Conservation (phyloP, 2,329 filamentous ascomycete genomes). For the Westerdykella ornata region DNA sequence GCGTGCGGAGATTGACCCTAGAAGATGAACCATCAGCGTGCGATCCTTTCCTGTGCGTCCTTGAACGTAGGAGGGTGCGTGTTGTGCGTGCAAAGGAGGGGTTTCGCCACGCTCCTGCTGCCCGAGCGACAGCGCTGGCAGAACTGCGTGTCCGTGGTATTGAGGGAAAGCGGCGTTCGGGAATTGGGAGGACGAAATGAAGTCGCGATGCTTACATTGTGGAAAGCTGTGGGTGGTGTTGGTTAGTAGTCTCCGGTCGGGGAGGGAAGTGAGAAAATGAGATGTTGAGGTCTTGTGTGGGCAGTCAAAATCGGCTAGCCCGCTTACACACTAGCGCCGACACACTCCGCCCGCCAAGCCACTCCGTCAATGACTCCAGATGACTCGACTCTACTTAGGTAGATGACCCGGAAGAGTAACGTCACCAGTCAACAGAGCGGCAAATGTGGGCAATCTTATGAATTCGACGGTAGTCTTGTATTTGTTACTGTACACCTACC, state of each 20-base stretch:
- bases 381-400: not conserved
- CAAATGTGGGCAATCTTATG: not conserved
- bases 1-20: slow-evolving; percentile 99
- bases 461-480: not conserved
- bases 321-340: not conserved
- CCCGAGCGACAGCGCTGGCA: slow-evolving; percentile 18
- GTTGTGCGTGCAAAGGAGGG: slow-evolving; percentile 27
- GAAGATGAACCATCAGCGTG: slow-evolving; percentile 26
- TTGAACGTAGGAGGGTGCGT: slow-evolving; percentile 15
- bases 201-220: slow-evolving; percentile 38
- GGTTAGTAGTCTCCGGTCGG: slow-evolving; percentile 11
- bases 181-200: slow-evolving; percentile 9
- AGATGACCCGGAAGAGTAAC: not conserved
- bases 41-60: slow-evolving; percentile 11
- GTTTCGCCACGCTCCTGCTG: slow-evolving; percentile 28
- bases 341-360: not conserved
- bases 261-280: not conserved
- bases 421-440: not conserved
- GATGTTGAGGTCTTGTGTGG: not conserved
- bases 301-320: not conserved
- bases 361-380: not conserved
- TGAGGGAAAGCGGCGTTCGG: slow-evolving; percentile 16
- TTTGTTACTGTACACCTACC: not conserved
- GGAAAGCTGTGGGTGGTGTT: slow-evolving; percentile 37
- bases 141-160: slow-evolving; percentile 12